These are phyloP conservation scores for Tremella fuciformis DNA, from an alignment of 768 basidiomycete genomes.

Conservation along the genomic window DNA sequence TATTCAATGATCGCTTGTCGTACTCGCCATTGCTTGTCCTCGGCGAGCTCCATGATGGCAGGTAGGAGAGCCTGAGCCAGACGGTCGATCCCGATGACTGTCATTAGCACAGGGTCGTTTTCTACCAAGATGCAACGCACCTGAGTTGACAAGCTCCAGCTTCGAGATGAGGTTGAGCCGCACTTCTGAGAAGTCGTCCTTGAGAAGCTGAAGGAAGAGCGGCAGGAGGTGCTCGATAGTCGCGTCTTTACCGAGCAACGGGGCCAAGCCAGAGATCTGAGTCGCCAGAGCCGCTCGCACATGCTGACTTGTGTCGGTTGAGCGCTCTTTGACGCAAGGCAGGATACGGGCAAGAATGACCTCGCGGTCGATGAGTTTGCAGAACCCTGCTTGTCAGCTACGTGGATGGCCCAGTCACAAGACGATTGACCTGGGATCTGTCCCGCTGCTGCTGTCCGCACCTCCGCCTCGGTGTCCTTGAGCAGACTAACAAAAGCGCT, in stretches of 20 bases:
- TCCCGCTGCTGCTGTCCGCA: slow-evolving; percentile 89
- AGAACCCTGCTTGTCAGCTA: slow-evolving; percentile 66
- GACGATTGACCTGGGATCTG: slow-evolving; percentile 80
- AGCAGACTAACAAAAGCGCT: slow-evolving; percentile 87
- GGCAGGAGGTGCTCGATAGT: slow-evolving; percentile 97
- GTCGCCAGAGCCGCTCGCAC: slow-evolving; percentile 94
- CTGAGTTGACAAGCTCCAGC: slow-evolving; percentile 88
- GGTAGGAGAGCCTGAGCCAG: slow-evolving; percentile 92
- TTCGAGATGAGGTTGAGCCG: slow-evolving; percentile 97
- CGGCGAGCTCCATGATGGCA: slow-evolving; percentile 94
- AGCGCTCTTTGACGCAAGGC: slow-evolving; percentile 89
- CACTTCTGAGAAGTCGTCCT: slow-evolving; percentile 98
- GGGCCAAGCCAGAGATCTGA: slow-evolving; percentile 93
- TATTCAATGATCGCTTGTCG: slow-evolving; percentile 99
- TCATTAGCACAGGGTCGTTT: slow-evolving; percentile 15
- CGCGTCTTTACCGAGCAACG: slow-evolving; percentile 83
- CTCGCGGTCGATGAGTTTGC: slow-evolving; percentile 87
- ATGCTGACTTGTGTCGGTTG: slow-evolving; percentile 91
- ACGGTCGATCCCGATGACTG: slow-evolving; percentile 96
- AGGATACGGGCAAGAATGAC: slow-evolving; percentile 88
- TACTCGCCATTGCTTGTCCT: slow-evolving; percentile 99
- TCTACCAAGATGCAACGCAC: slow-evolving; percentile 55
- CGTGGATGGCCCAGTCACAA: background rate
- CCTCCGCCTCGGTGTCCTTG: slow-evolving; percentile 98
- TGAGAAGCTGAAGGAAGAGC: slow-evolving; percentile 89